Conservation (phyloP, 768 basidiomycete genomes). For the Phanerodontia chrysosporium region DNA sequence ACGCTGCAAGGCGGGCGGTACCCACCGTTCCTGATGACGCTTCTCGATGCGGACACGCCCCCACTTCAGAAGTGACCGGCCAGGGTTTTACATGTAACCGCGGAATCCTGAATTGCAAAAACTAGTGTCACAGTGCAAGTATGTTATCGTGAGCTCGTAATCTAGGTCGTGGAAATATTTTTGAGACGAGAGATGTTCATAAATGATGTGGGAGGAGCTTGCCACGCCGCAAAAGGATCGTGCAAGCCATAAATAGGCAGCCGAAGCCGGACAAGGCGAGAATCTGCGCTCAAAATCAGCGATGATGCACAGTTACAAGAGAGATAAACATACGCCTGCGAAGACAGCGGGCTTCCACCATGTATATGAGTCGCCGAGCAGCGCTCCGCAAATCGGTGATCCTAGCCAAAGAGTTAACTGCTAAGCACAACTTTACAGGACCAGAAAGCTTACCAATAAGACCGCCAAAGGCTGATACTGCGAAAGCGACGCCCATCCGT, state of each 20-base stretch:
- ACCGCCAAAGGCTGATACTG: conserved; percentile 38
- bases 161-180: background rate
- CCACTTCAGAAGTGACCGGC: background rate
- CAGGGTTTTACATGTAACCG: background rate
- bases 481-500: conserved; percentile 30
- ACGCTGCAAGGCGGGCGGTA: background rate
- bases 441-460: conserved; percentile 11
- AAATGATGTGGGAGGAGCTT: background rate
- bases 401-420: conserved; percentile 33
- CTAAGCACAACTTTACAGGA: background rate
- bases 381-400: conserved; percentile 49
- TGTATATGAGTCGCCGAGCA: conserved; percentile 31
- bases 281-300: background rate
- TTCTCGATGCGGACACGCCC: conserved; percentile 27
- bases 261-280: conserved; percentile 8
- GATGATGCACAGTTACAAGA: background rate
- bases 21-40: background rate
- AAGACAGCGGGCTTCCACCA: conserved; percentile 28
- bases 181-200: background rate
- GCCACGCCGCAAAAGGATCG: background rate
- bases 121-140: background rate
- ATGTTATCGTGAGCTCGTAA: no score
- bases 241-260: conserved; percentile 2
- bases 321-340: conserved; percentile 16
- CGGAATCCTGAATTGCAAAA: background rate